Percentiles rank a stretch among this genome's conserved stretches.
Conservation (phyloP, 169 alveolate genomes). For the Plasmodium inui region DNA sequence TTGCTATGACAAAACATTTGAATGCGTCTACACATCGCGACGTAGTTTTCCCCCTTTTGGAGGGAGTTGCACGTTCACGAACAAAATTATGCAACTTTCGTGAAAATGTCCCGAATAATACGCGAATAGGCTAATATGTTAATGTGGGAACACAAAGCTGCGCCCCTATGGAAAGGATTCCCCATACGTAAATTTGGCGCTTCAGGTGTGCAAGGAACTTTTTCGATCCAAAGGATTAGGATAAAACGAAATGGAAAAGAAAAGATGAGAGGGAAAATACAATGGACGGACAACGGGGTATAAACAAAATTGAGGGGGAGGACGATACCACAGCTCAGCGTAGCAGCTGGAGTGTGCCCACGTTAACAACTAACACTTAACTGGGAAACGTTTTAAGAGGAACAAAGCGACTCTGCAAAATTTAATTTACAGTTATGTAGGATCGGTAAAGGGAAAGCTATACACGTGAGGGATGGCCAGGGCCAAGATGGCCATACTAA, state of each 20-base stretch:
- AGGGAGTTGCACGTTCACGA: not conserved
- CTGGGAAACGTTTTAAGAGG: not conserved
- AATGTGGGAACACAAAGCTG: not conserved
- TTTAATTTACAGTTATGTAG: not conserved
- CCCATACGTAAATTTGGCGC: constrained; percentile 6
- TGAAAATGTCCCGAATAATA: not conserved
- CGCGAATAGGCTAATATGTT: no score
- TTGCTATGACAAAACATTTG: not conserved
- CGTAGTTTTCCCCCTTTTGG: not conserved
- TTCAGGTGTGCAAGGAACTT: not conserved
- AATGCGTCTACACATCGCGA: not conserved
- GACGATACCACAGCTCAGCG: not conserved
- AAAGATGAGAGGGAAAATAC: not conserved
- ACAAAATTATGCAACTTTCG: not conserved
- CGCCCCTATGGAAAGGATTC: constrained; percentile 12
- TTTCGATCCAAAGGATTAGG: not conserved
- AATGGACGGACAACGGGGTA: not conserved
- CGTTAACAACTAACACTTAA: not conserved
- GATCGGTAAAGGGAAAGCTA: not conserved
- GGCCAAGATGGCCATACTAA: not conserved
- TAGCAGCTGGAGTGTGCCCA: not conserved
- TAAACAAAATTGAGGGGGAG: not conserved
- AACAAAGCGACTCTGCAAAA: not conserved
- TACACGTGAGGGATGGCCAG: not conserved
- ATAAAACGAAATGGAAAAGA: not conserved